Evolutionary conservation across 2,329 filamentous ascomycete genomes (phyloP).

Genomic region (Madurella mycetomatis): DNA sequence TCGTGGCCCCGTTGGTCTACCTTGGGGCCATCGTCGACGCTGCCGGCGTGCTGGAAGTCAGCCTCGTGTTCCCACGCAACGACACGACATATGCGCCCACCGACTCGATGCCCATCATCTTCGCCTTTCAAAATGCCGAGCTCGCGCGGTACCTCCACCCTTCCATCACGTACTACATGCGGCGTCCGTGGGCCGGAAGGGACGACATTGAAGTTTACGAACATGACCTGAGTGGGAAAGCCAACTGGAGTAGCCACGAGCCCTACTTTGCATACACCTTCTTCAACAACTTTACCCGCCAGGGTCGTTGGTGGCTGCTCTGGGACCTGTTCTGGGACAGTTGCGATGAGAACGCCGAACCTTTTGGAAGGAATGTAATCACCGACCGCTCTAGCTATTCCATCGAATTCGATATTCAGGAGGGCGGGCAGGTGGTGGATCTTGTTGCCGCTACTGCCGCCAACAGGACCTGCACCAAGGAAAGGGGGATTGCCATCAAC

Average conservation of each 20-base stretch:
- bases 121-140: neutral
- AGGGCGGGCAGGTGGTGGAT: conserved; percentile 1
- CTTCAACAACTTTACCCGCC: neutral
- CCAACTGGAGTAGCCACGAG: neutral
- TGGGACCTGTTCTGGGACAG: neutral
- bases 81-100: neutral
- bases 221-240: neutral
- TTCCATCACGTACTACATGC: neutral
- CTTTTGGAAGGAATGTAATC: neutral
- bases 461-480: neutral
- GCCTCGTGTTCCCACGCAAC: neutral
- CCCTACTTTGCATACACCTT: neutral
- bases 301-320: neutral
- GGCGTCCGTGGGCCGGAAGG: too few relatives aligned
- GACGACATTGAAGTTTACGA: too few relatives aligned
- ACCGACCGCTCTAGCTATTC: too few relatives aligned
- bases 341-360: neutral
- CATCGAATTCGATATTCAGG: neutral
- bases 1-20: neutral
- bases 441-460: conserved; percentile 6
- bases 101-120: neutral
- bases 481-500: neutral
- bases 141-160: neutral
- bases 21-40: neutral
- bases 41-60: neutral